Evolutionary conservation across 2,329 filamentous ascomycete species (phyloP).

Genomic region (Aureobasidium sp.): DNA sequence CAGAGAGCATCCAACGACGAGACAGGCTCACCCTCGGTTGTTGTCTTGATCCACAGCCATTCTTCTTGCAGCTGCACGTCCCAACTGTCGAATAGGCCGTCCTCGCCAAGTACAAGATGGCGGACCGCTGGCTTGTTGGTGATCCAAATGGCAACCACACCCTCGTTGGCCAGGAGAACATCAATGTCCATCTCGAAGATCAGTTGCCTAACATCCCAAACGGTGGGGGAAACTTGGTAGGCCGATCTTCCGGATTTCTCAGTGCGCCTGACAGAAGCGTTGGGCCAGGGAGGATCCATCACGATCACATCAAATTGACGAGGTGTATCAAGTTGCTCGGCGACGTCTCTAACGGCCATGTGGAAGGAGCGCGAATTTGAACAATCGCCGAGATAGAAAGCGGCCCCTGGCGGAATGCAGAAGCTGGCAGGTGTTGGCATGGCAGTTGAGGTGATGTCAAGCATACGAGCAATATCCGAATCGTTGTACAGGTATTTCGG

Average conservation of each 20-base stretch:
- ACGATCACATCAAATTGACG: constrained; percentile 59
- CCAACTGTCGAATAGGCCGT: constrained; percentile 60
- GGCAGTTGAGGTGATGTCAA: background rate
- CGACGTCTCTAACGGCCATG: constrained; percentile 29
- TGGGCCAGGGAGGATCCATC: constrained; percentile 77
- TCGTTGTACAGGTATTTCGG: background rate
- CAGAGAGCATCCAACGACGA: constrained; percentile 53
- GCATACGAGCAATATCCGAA: background rate
- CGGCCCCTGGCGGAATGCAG: constrained; percentile 43
- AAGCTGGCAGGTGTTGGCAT: constrained; percentile 23
- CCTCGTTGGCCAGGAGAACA: constrained; percentile 45
- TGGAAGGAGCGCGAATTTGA: constrained; percentile 31
- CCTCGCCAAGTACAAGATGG: constrained; percentile 47
- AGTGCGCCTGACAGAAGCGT: constrained; percentile 58
- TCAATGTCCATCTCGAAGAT: constrained; percentile 42
- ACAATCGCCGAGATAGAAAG: constrained; percentile 45
- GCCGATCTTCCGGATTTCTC: constrained; percentile 9
- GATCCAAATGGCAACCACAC: constrained; percentile 66
- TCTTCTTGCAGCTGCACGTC: constrained; percentile 59
- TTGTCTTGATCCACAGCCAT: constrained; percentile 76
- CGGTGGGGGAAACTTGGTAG: constrained; percentile 15
- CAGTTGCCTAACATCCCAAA: constrained; percentile 39
- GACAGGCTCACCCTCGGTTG: constrained; percentile 57
- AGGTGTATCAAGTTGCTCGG: constrained; percentile 36
- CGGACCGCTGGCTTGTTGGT: constrained; percentile 61